Base-by-base conservation (phyloP, 768 basidiomycete species). In the Macrolepiota dolichaula region DNA sequence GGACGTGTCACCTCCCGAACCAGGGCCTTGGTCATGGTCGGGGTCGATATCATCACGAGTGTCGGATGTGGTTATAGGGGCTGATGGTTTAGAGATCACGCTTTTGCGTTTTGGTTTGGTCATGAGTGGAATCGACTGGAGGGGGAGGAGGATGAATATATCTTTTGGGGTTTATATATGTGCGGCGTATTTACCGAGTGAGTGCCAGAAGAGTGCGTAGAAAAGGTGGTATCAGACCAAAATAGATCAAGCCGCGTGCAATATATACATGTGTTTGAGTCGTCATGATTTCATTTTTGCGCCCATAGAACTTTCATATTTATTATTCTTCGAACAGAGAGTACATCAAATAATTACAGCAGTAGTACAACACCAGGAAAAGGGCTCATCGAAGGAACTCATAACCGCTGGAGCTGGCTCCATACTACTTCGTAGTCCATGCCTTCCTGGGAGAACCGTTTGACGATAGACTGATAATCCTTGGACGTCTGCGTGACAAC, bases 391-490 rank as follows among this genome's bases (percentile, higher is more conserved):
- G 15, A 10, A 49, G 11, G 2, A 1, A 13, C 7, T 13, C 12
- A 19, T 24, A 10, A 35, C 7, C 40, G 15, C 13, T 57, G 55
- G 12, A 57, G 19, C 35, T 68, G 68, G 57, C 67, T 69, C 72
- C 70, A 73, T 10, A 70, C 62, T 7, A 64, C 60, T 51, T 73
- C 72, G 55, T 72, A 73, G 44, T 73, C 71, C 27, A 73, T 63
- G 7, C 71, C 72, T 57, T 68, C 68, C 47, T 59, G 64, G 11
- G 70, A 67, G 59, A 72, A 73, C 38, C 64, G 63, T 36, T 65
- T 64, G 9, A 72, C 69, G 62, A 72, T 69, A 12, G 64, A 61
- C 24, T 66, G 68, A 53, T 73, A 73, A 0, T 66, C 53, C 42
- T 65, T 65, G 11, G 66, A 53, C 25, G 70, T 63, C 13, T 65